phyloP scores from a whole-genome alignment of 371 early-diverging fungal genomes.

The Umbelopsis sp. region DNA sequence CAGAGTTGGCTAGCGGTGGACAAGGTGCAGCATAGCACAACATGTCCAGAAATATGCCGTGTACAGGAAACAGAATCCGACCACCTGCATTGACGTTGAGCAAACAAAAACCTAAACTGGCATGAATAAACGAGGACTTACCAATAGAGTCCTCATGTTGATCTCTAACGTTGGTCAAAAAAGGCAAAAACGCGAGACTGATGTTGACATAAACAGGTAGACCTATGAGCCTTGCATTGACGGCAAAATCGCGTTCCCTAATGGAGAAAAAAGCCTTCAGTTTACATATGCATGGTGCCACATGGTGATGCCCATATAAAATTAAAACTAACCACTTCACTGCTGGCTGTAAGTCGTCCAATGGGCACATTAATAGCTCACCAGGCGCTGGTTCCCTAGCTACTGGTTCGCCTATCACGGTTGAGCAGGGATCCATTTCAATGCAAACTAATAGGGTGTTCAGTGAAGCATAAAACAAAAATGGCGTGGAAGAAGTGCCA shows the following conservation, averaged over 20 bases:
- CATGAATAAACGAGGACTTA: background rate
- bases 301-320: background rate
- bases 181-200: background rate
- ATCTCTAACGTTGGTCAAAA: background rate
- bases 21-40: background rate
- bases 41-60: background rate
- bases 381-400: background rate
- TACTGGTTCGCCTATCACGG: background rate
- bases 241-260: slow-evolving; percentile 2
- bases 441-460: background rate
- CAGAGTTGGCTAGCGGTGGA: background rate
- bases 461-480: too few species aligned
- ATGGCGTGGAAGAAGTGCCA: background rate
- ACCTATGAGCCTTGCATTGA: background rate
- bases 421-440: background rate
- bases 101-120: background rate
- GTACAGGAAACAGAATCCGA: background rate
- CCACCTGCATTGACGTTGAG: background rate
- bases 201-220: background rate
- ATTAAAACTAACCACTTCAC: background rate
- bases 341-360: background rate
- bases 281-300: too few species aligned
- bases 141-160: background rate
- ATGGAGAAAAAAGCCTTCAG: background rate
- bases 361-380: background rate